Base-by-base conservation (phyloP, 1,284 basidiomycete species). In the Trichosporon sp. region DNA sequence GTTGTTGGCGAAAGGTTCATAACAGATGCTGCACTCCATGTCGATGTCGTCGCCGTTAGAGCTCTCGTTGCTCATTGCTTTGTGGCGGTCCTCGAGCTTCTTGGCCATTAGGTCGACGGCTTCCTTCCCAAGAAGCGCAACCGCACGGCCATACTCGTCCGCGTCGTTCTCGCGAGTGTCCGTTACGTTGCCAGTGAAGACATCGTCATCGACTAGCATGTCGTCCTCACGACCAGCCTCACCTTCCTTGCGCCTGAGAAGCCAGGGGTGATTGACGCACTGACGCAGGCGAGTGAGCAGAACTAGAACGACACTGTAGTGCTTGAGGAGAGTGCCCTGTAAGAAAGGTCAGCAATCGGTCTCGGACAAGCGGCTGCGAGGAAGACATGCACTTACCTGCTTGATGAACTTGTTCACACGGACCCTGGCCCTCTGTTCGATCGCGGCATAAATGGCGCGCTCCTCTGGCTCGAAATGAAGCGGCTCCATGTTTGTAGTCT, bases 331-430 rank as follows among this genome's bases (percentile, higher is more conserved):
- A 0, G 78, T 80, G 9, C 79, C 49, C 49, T 54, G 49, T 25
- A 31, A 27, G 5, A 16, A n/a, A n/a, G 13, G 49, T 54, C 49
- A 54, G 49, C 11, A 3, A 16, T 9, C 7, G 40, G 23, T 5
- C n/a, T 16, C n/a, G n/a, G n/a, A n/a, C 13, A 10, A 11, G 36
- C 36, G 13, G 16, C 5, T 19, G 4, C 11, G 9, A 13, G n/a
- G 16, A 9, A 44, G 37, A 16, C 13, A 25, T 4, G 6, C 10
- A 31, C 49, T n/a, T 21, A 54, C 78, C 57, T 56, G 54, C 37
- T 70, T 65, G 52, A 80, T 71, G 69, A 73, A 81, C 60, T 74
- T 74, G 65, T 80, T 80, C 66, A 81, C 79, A 8, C 69, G 67
- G 14, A 79, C 65, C 36, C 70, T 66, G 31, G 75, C 78, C 9